These are phyloP conservation scores for Aspergillus coremiiformis DNA, from an alignment of 495 filamentous ascomycete genomes.

Conservation along the genomic window DNA sequence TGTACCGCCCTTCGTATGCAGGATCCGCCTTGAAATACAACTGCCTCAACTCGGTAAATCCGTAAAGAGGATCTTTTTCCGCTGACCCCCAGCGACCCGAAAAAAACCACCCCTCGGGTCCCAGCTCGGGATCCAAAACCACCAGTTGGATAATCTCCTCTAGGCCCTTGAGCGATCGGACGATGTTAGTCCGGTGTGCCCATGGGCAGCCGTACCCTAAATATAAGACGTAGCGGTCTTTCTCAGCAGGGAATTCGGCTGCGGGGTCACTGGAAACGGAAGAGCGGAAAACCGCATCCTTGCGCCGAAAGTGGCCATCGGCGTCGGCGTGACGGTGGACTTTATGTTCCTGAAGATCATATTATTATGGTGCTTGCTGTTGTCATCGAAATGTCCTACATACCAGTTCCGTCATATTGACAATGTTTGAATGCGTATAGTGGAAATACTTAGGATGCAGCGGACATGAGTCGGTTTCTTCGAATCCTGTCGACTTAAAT, in stretches of 20 bases:
- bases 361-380: background rate
- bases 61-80: conserved; percentile 54
- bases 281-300: conserved; percentile 41
- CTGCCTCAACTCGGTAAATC: conserved; percentile 57
- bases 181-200: conserved; percentile 73
- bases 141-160: conserved; percentile 64
- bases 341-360: conserved; percentile 10
- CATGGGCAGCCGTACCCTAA: conserved; percentile 72
- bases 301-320: conserved; percentile 47
- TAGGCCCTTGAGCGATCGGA: conserved; percentile 71
- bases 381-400: background rate
- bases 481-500: background rate
- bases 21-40: conserved; percentile 65
- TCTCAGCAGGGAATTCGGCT: conserved; percentile 63
- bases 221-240: conserved; percentile 74
- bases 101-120: conserved; percentile 66
- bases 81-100: conserved; percentile 50
- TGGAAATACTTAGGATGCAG: background rate
- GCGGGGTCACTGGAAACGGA: conserved; percentile 44
- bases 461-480: background rate
- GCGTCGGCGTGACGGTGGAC: conserved; percentile 34
- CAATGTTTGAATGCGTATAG: background rate
- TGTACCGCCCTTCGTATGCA: conserved; percentile 65
- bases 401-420: background rate
- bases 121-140: conserved; percentile 60